Conservation (phyloP, 257 asterid species). For the Solanum piurae region DNA sequence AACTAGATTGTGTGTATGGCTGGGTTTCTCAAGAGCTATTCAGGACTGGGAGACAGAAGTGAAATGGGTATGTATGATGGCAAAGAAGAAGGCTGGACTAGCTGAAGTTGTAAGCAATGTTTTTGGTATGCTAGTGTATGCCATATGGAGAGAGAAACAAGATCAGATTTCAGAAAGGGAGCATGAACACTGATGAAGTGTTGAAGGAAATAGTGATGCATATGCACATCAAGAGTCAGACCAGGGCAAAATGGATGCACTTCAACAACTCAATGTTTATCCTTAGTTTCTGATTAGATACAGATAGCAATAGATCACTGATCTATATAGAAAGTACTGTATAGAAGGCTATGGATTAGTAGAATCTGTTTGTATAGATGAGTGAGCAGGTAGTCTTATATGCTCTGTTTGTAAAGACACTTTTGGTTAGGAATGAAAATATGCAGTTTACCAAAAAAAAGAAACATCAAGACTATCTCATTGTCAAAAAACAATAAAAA, state of each 20-base stretch:
- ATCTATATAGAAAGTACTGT: background rate
- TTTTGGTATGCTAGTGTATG: background rate
- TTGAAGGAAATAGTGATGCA: background rate
- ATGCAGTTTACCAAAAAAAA: background rate
- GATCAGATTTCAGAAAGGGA: background rate
- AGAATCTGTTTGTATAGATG: background rate
- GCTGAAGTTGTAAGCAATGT: background rate
- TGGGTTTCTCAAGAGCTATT: background rate
- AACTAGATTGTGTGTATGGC: background rate
- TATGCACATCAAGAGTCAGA: background rate
- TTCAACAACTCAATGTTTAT: background rate
- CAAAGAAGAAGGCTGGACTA: background rate
- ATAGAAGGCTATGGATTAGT: background rate
- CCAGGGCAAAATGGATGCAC: background rate
- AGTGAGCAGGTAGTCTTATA: background rate
- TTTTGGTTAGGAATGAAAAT: background rate
- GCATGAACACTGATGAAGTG: background rate
- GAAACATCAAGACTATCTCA: background rate
- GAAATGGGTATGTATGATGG: background rate
- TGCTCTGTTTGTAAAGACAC: background rate
- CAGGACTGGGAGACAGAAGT: background rate
- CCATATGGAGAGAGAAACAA: background rate
- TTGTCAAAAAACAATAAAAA: background rate
- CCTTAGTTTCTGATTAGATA: background rate
- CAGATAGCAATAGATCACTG: background rate